Base-by-base conservation (phyloP, 768 basidiomycete species). In the Floccularia luteovirens region DNA sequence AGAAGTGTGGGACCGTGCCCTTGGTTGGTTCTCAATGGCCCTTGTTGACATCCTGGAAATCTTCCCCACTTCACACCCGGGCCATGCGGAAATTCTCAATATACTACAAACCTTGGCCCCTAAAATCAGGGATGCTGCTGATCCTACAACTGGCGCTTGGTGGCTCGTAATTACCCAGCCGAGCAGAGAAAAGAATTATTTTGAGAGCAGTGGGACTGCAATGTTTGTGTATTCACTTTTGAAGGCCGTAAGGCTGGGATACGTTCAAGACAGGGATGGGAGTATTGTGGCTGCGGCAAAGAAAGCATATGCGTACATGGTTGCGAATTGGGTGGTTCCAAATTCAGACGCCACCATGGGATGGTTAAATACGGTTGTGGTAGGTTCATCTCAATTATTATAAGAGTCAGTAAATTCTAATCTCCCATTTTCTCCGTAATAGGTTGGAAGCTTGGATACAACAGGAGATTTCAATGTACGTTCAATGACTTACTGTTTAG, bases 151-250 rank as follows among this genome's bases (percentile, higher is more conserved):
- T 10, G 70, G 68, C 14, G 69, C 58, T 12, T 74, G 70, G 69
- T 73, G 70, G 72, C 59, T 72, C 21, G 70, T 74, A n/a, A 57
- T 72, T 20, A 68, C 64, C 7, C 64, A 72, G 47, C 68, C 71
- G 12, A 68, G 67, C 19, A 49, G 69, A 14, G 48, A 53, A 20
- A 55, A 55, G 25, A 74, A 74, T 44, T 73, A 72, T 45, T 70
- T 73, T 41, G 72, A 74, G 57, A 69, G 67, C 52, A 69, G 66
- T 43, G 70, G 62, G 1, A 47, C 58, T 8, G 55, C 61, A 31
- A 73, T 73, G 71, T 72, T 62, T 41, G 64, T 70, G 3, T 74
- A 72, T 48, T 43, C 69, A 0, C 46, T 73, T 31, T 43, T 74
- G 47, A 69, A 69, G 42, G 67, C 57, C 3, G 62, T 70, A n/a